Evolutionary conservation across 2,329 filamentous ascomycete species (phyloP), one percentile per base, ranked within the genome.

Genomic region (Amauroascus verrucosus): DNA sequence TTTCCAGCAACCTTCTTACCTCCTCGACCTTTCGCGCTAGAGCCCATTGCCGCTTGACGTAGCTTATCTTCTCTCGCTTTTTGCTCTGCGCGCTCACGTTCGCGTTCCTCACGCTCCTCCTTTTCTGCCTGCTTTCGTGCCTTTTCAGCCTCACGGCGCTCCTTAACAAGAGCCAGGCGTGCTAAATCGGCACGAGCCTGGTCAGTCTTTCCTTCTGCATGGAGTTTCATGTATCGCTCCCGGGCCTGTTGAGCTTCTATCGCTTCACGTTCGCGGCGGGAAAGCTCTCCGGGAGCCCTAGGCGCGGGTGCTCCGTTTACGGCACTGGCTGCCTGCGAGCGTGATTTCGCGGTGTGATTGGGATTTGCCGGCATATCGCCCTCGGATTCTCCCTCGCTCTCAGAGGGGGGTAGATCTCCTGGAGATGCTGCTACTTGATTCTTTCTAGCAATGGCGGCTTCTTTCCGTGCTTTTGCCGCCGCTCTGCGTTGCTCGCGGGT

Each of bases 121-220:
- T 77, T 80, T 81, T 84, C 81, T 1, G 81, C 91, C 74, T 87
- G 81, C 77, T 91, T 90, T 63, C 88, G 77, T 28, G 83, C 86
- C 51, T 87, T 82, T 64, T 95, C 91, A 18, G 84, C 84, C 64
- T 87, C 90, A 58, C 93, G 81, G 74, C 88, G 85, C 77, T 95
- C 88, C 46, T 84, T 82, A 60, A 98, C 88, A 56, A 91, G 67
- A 68, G 77, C 82, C 64, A 98, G 73, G 53, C 93, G 81, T 55
- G 88, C 91, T 61, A 97, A 66, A 71, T 98, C 93, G 4, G 87
- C 84, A 68, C 88, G 85, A 46, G 91, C 90, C 77, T 96, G 87
- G 57, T 98, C 93, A 43, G 93, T 97, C 82, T 97, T 97, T 64
- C 91, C 91, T 65, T 89, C 86, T 54, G 89, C 87, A 65, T 96